These are phyloP conservation scores for Phellopilus nigrolimitatus DNA, from an alignment of 1,284 basidiomycete species.

Conservation along the genomic window DNA sequence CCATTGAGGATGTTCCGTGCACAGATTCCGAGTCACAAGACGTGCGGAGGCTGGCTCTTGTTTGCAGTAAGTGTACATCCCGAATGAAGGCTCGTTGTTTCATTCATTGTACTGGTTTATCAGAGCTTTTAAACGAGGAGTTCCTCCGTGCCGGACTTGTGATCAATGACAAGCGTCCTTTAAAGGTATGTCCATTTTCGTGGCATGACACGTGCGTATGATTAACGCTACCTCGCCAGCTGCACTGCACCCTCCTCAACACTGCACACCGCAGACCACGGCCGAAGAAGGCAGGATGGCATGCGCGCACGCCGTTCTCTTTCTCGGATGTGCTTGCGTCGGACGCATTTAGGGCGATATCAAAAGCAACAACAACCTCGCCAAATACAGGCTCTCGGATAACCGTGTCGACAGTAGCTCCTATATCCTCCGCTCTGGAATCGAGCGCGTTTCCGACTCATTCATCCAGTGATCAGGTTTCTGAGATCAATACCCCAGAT, in stretches of 20 bases:
- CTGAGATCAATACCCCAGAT: too few relatives aligned
- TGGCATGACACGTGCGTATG: slow-evolving; percentile 3
- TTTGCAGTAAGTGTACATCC: slow-evolving; percentile 37
- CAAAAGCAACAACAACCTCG: background rate
- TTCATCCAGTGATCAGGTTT: too few relatives aligned
- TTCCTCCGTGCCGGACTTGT: slow-evolving; percentile 46
- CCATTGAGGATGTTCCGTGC: slow-evolving; percentile 30
- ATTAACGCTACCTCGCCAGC: slow-evolving; percentile 30
- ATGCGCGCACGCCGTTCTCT: slow-evolving; percentile 39
- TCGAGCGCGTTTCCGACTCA: too few relatives aligned
- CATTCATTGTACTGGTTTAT: background rate
- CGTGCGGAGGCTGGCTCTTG: slow-evolving; percentile 29
- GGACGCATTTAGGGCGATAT: slow-evolving; percentile 25
- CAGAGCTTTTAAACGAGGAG: slow-evolving; percentile 40
- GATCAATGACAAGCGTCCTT: slow-evolving; percentile 43
- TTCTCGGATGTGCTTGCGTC: slow-evolving; percentile 41
- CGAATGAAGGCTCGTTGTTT: background rate
- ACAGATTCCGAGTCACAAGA: slow-evolving; percentile 28
- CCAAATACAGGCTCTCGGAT: background rate
- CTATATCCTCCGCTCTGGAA: background rate
- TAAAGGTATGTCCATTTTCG: slow-evolving; percentile 45
- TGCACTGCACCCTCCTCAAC: slow-evolving; percentile 68
- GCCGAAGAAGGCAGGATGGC: slow-evolving; percentile 23
- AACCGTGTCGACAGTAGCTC: background rate
- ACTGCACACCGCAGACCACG: slow-evolving; percentile 49